Base-by-base conservation (phyloP, 768 basidiomycete species). In the Bullera alba region DNA sequence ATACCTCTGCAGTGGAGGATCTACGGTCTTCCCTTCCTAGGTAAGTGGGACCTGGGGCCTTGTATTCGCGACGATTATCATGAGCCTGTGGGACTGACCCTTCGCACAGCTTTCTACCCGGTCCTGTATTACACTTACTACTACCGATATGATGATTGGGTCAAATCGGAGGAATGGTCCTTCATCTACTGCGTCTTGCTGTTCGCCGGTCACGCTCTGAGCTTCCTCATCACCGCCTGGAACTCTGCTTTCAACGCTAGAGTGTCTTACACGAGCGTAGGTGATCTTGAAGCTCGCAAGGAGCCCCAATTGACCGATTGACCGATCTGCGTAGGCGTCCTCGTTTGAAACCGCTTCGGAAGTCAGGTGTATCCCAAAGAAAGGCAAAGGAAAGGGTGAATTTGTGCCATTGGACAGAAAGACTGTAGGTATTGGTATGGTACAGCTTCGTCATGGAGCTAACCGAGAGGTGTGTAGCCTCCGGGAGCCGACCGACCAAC, bases 131-230 rank as follows among this genome's bases (percentile, higher is more conserved):
- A 93, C 71, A 85, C 91, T 19, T 97, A 96, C 77, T 87, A 84
- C 63, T 72, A 90, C 73, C 84, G 80, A 72, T 95, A 96, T 72
- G 87, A 93, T 63, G 76, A 83, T 54, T 95, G 87, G 86, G 76
- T 96, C 48, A 79, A 83, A 65, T 87, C 86, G 50, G 90, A 93
- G 74, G 93, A 97, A 71, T 97, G 92, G 92, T 93, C 95, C 0
- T 99, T 97, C 69, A 80, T 97, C 19, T 87, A 86, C 30, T 90
- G 86, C 58, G 84, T 92, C 14, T 74, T 82, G 2, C 79, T 99
- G 6, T 86, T 86, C 19, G 84, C 81, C 5, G 82, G 85, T 2
- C 95, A 97, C 71, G 89, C 90, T 2, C 79, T 99, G 50, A 90
- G 87, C 65, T 99, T 91, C 73, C 77, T 99, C 38, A 77, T 85